phyloP scores from a whole-genome alignment of 805 yeast species.

The Candida gorgasii region DNA sequence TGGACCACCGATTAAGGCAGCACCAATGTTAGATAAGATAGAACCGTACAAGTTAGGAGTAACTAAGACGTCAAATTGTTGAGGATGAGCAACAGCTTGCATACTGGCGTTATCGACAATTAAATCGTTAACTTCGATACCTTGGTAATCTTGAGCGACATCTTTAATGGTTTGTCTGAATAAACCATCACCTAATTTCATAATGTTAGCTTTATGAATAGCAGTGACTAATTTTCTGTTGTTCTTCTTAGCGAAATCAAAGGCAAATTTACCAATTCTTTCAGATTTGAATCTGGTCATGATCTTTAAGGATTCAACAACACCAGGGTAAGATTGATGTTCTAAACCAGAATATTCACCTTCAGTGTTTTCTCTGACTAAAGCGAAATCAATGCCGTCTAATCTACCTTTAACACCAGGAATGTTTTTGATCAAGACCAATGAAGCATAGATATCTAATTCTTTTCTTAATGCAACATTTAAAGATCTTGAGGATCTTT shows the following conservation, averaged over 20 bases:
- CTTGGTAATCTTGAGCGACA: slow-evolving; percentile 82
- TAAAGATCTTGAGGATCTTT: slow-evolving; percentile 75
- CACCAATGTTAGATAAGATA: slow-evolving; percentile 95
- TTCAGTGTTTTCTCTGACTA: slow-evolving; percentile 98
- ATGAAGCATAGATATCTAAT: slow-evolving; percentile 91
- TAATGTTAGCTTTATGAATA: slow-evolving; percentile 98
- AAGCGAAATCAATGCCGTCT: slow-evolving; percentile 84
- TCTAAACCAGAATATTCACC: slow-evolving; percentile 98
- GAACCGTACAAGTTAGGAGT: slow-evolving; percentile 99
- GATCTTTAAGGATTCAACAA: slow-evolving; percentile 93
- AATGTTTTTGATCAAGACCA: slow-evolving; percentile 89
- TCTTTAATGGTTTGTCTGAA: slow-evolving; percentile 92
- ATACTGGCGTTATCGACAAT: slow-evolving; percentile 98
- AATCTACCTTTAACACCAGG: slow-evolving; percentile 93
- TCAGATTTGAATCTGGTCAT: slow-evolving; percentile 93
- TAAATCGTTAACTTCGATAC: slow-evolving; percentile 81
- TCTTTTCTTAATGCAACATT: slow-evolving; percentile 97
- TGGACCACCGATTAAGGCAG: slow-evolving; percentile 96
- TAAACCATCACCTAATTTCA: slow-evolving; percentile 98
- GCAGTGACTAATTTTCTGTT: slow-evolving; percentile 92
- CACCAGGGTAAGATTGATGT: slow-evolving; percentile 97
- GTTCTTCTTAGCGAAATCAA: slow-evolving; percentile 91
- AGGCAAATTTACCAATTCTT: slow-evolving; percentile 96
- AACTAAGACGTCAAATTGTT: slow-evolving; percentile 96
- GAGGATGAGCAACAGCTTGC: slow-evolving; percentile 99